These are phyloP conservation scores for Paraurostyla sp. DNA, from an alignment of 73 alveolate species.

Conservation along the genomic window DNA sequence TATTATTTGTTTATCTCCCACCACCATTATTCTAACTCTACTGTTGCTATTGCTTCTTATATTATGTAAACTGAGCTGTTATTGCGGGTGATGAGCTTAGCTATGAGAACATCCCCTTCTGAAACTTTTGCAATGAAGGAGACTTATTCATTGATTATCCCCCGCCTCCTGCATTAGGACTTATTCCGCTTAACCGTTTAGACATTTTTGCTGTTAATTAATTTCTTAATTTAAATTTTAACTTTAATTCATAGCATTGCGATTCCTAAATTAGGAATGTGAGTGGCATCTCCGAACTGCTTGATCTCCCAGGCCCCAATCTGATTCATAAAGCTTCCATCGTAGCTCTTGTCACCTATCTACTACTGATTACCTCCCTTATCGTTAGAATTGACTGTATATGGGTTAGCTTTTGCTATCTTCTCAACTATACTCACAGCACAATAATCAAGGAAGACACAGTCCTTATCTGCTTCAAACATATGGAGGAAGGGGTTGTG, in stretches of 20 bases:
- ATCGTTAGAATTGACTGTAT: not conserved
- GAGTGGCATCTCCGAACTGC: slow-evolving; percentile 8
- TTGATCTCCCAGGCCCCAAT: slow-evolving; percentile 11
- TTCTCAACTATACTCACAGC: slow-evolving; percentile 15
- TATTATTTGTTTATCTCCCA: not conserved
- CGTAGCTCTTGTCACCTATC: not conserved
- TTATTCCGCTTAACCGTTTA: slow-evolving; percentile 36
- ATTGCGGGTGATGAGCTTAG: slow-evolving; percentile 35
- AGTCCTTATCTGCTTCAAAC: slow-evolving; percentile 25
- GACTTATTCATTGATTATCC: not conserved
- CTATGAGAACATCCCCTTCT: slow-evolving; percentile 14
- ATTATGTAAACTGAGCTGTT: slow-evolving; percentile 1
- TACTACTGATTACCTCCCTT: not conserved
- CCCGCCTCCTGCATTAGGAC: not conserved
- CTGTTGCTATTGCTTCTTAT: not conserved
- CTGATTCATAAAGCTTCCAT: slow-evolving; percentile 1
- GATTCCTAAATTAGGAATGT: not conserved
- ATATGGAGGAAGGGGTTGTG: slow-evolving; percentile 22
- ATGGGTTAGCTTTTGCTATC: not conserved
- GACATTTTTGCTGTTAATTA: not conserved
- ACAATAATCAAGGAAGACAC: not conserved
- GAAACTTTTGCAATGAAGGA: not conserved
- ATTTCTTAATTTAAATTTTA: no score
- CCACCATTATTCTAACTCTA: not conserved
- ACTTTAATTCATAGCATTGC: slow-evolving; percentile 9